Evolutionary conservation across 495 filamentous ascomycete genomes (phyloP).

Genomic region (Articulospora tetracladia): DNA sequence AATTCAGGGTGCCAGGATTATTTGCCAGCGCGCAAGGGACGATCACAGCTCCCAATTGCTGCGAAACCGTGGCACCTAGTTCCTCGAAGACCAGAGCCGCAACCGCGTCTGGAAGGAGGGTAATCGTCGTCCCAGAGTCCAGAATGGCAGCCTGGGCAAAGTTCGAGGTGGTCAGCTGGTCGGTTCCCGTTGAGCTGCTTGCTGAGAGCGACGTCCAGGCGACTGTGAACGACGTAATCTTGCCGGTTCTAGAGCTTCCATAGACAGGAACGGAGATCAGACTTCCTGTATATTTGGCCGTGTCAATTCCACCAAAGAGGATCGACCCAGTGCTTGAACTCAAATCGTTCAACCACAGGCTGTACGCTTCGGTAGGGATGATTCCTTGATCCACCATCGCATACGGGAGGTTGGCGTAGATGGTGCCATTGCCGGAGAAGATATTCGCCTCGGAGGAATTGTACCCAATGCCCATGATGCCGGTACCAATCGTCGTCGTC

Average conservation of each 20-base stretch:
- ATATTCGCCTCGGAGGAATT: constrained; percentile 73
- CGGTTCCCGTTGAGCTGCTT: constrained; percentile 39
- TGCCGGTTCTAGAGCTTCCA: constrained; percentile 34
- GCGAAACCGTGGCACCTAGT: constrained; percentile 55
- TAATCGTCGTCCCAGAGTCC: constrained; percentile 86
- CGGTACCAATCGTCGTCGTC: constrained; percentile 63
- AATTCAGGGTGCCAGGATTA: constrained; percentile 62
- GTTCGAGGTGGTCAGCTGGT: constrained; percentile 44
- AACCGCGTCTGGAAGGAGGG: constrained; percentile 74
- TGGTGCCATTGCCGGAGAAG: constrained; percentile 29
- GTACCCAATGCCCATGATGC: constrained; percentile 91
- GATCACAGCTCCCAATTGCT: constrained; percentile 47
- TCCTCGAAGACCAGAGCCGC: constrained; percentile 62
- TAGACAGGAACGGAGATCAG: constrained; percentile 64
- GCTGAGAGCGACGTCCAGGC: constrained; percentile 59
- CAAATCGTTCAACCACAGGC: constrained; percentile 83
- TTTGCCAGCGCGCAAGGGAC: constrained; percentile 68
- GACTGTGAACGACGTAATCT: constrained; percentile 63
- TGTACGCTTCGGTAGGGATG: constrained; percentile 83
- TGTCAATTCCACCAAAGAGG: constrained; percentile 92
- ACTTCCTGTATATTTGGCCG: constrained; percentile 72
- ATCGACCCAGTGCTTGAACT: constrained; percentile 70
- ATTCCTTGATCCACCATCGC: constrained; percentile 67
- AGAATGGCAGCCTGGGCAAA: constrained; percentile 68
- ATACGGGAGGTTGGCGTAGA: constrained; percentile 77